Evolutionary conservation across 352 stramenopile genomes (phyloP).

Genomic region (Phytophthora megakarya): DNA sequence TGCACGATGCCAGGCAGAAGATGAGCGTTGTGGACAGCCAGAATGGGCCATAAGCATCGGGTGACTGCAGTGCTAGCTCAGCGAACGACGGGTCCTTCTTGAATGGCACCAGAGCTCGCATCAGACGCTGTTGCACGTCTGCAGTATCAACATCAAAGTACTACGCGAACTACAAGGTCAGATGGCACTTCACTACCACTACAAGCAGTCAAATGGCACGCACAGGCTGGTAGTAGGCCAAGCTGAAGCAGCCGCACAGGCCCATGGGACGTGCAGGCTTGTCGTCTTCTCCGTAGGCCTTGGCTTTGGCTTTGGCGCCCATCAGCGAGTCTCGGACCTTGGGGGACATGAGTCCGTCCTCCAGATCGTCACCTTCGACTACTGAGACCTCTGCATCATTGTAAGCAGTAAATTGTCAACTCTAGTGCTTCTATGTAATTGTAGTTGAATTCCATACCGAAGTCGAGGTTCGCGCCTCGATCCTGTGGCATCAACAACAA

Average conservation of each 20-base stretch:
- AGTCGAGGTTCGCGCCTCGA: conserved; percentile 67
- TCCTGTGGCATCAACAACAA: conserved; percentile 45
- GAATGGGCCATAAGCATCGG: conserved; percentile 83
- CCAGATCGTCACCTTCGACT: conserved; percentile 68
- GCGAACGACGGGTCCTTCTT: conserved; percentile 85
- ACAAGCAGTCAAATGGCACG: conserved; percentile 19
- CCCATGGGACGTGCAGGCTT: conserved; percentile 44
- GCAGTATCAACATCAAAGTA: conserved; percentile 88
- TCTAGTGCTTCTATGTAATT: neutral
- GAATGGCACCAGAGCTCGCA: conserved; percentile 77
- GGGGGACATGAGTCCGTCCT: conserved; percentile 76
- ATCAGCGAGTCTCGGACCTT: conserved; percentile 74
- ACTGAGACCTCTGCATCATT: conserved; percentile 70
- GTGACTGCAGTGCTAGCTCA: conserved; percentile 61
- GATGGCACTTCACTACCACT: neutral
- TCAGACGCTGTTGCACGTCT: conserved; percentile 79
- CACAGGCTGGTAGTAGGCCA: conserved; percentile 86
- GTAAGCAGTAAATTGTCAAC: neutral
- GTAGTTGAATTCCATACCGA: conserved; percentile 43
- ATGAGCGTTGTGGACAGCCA: conserved; percentile 88
- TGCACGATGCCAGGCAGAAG: conserved; percentile 87
- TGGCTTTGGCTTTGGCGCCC: conserved; percentile 50
- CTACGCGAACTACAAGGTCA: conserved; percentile 34
- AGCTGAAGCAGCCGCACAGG: conserved; percentile 81
- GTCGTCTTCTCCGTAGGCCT: conserved; percentile 43